A percentile compares a stretch with the other conserved stretches of the same genome.
Conservation (phyloP, 2,329 filamentous ascomycete species). For the Paracoccidioides brasiliensis region DNA sequence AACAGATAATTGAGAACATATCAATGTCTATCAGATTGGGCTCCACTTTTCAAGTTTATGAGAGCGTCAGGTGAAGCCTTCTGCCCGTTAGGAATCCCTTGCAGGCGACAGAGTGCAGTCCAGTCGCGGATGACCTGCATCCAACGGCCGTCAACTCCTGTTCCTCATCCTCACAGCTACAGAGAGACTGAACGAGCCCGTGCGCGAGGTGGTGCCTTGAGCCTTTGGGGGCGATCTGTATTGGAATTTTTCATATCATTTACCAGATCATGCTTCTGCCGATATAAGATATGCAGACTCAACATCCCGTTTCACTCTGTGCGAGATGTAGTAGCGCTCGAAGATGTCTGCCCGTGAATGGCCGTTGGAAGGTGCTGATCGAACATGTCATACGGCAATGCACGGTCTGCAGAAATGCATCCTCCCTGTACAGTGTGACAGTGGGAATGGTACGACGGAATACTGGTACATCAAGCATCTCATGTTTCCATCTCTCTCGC, state of each 20-base stretch:
- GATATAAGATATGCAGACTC: not conserved
- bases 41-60: not conserved
- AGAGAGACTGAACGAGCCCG: not conserved
- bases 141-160: not conserved
- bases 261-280: not conserved
- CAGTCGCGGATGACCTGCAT: not conserved
- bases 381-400: constrained; percentile 1
- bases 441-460: not conserved
- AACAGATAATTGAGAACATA: not conserved
- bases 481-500: not conserved
- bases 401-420: not conserved
- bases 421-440: not conserved
- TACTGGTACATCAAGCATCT: constrained; percentile 1
- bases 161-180: not conserved
- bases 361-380: constrained; percentile 7
- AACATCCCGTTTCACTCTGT: constrained; percentile 1
- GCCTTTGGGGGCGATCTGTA: not conserved
- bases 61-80: not conserved
- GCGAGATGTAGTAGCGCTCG: not conserved
- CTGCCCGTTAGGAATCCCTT: not conserved
- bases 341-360: constrained; percentile 5
- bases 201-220: not conserved
- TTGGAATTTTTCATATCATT: not conserved
- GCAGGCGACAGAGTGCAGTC: not conserved
- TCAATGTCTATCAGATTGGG: not conserved